A percentile compares a stretch with the other conserved stretches of the same genome.
Conservation (phyloP, 176 grass and related monocot species). For the Avena atlantica region DNA sequence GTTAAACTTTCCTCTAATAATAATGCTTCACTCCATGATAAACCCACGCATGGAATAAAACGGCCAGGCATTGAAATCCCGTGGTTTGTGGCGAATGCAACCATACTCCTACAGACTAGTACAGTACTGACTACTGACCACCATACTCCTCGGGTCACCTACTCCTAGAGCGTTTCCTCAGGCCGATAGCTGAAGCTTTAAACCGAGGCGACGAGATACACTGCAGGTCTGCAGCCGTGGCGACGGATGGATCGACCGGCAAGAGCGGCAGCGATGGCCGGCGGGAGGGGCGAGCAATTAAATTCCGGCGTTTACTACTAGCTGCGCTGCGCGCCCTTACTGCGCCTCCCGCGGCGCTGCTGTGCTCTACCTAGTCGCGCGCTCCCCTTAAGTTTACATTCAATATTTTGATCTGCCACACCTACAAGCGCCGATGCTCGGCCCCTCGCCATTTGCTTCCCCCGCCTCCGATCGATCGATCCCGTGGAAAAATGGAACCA, state of each 20-base stretch:
- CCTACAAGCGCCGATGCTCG: constrained; percentile 25
- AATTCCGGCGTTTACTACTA: constrained; percentile 44
- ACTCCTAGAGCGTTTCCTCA: no score
- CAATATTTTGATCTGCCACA: constrained; percentile 47
- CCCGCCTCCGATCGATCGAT: neutral
- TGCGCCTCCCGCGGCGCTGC: neutral
- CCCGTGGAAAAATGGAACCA: neutral
- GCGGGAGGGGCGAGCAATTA: constrained; percentile 45
- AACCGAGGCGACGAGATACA: neutral
- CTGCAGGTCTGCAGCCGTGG: neutral
- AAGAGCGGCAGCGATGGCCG: constrained; percentile 41
- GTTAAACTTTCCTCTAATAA: no score
- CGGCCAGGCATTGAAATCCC: no score
- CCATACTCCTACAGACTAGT: no score
- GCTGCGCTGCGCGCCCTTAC: constrained; percentile 28
- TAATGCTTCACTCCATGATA: no score
- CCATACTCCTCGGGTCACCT: no score
- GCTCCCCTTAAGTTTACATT: constrained; percentile 52
- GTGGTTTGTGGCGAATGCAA: no score
- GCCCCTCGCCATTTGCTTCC: constrained; percentile 14
- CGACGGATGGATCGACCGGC: constrained; percentile 18
- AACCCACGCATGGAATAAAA: no score
- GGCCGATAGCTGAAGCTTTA: no score
- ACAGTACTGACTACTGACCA: no score
- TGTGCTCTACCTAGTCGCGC: constrained; percentile 36